A percentile compares a stretch with the other conserved stretches of the same genome.
Conservation (phyloP, 2,329 filamentous ascomycete species). For the Epichloe bromicola region DNA sequence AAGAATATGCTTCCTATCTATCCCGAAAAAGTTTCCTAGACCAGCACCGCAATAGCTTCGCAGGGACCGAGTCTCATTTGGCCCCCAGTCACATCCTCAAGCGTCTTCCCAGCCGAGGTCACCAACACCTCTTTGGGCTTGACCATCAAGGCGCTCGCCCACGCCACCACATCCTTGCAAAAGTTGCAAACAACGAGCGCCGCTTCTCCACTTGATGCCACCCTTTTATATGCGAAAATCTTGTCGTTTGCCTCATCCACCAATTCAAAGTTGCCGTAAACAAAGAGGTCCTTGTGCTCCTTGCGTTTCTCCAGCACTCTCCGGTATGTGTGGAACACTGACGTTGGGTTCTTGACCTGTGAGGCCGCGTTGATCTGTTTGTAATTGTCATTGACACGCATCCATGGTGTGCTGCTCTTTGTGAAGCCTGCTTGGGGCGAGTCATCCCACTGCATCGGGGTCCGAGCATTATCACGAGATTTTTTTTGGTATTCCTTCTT, state of each 20-base stretch:
- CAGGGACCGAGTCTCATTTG: constrained; percentile 22
- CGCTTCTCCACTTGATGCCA: constrained; percentile 16
- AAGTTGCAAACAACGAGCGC: constrained; percentile 29
- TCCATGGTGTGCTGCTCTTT: constrained; percentile 47
- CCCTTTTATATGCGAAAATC: constrained; percentile 26
- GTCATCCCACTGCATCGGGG: constrained; percentile 60
- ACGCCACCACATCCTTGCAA: constrained; percentile 17
- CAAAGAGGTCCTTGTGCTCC: constrained; percentile 45
- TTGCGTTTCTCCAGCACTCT: constrained; percentile 47
- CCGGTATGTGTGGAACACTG: constrained; percentile 50
- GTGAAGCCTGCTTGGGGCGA: constrained; percentile 52
- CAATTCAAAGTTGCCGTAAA: constrained; percentile 46
- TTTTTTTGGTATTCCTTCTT: constrained; percentile 38
- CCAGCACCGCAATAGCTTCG: constrained; percentile 22
- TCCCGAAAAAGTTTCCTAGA: constrained; percentile 5
- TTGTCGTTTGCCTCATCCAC: constrained; percentile 23
- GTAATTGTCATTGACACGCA: constrained; percentile 54
- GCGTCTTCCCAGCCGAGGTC: constrained; percentile 18
- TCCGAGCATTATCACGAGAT: constrained; percentile 57
- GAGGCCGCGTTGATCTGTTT: constrained; percentile 46
- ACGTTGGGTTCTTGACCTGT: constrained; percentile 34
- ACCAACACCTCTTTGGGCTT: constrained; percentile 21
- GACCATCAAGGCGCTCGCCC: constrained; percentile 13
- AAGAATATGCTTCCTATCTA: not conserved
- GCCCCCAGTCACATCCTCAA: constrained; percentile 14